These are phyloP conservation scores for Pseudocercospora ulei DNA, from an alignment of 2,329 filamentous ascomycete genomes.

Conservation along the genomic window DNA sequence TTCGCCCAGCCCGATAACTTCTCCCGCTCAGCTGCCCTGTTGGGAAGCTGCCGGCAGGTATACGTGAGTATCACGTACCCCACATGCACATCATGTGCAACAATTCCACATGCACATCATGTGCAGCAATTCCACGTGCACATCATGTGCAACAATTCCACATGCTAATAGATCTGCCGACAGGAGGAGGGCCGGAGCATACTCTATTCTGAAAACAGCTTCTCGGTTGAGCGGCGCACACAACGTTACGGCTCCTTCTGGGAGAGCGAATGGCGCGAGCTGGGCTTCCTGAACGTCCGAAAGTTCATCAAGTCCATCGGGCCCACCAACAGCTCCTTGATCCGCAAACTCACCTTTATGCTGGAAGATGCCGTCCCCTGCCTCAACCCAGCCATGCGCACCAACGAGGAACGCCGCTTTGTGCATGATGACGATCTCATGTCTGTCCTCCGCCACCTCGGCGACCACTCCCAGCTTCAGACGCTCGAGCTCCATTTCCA, in stretches of 20 bases:
- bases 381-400: slow-evolving; percentile 35
- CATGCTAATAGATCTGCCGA: slow-evolving; percentile 20
- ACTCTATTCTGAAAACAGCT: slow-evolving; percentile 45
- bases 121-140: slow-evolving; percentile 1
- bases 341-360: slow-evolving; percentile 40
- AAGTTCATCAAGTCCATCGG: slow-evolving; percentile 43
- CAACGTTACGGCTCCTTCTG: slow-evolving; percentile 35
- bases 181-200: slow-evolving; percentile 40
- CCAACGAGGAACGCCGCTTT: slow-evolving; percentile 41
- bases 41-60: slow-evolving; percentile 42
- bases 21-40: slow-evolving; percentile 38
- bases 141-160: slow-evolving; percentile 2
- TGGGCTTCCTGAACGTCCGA: slow-evolving; percentile 31
- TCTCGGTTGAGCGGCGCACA: slow-evolving; percentile 38
- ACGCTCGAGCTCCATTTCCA: slow-evolving; percentile 38
- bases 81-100: slow-evolving; percentile 2
- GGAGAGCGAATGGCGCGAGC: slow-evolving; percentile 36
- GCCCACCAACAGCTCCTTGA: slow-evolving; percentile 39
- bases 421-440: slow-evolving; percentile 42
- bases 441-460: slow-evolving; percentile 40
- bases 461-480: slow-evolving; percentile 37
- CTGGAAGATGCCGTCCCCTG: slow-evolving; percentile 42
- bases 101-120: slow-evolving; percentile 12
- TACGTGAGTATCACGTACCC: slow-evolving; percentile 23
- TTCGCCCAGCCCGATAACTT: slow-evolving; percentile 36